Evolutionary conservation across 148 eudicot genomes (phyloP).

Genomic region (Chenopodium quinoa): DNA sequence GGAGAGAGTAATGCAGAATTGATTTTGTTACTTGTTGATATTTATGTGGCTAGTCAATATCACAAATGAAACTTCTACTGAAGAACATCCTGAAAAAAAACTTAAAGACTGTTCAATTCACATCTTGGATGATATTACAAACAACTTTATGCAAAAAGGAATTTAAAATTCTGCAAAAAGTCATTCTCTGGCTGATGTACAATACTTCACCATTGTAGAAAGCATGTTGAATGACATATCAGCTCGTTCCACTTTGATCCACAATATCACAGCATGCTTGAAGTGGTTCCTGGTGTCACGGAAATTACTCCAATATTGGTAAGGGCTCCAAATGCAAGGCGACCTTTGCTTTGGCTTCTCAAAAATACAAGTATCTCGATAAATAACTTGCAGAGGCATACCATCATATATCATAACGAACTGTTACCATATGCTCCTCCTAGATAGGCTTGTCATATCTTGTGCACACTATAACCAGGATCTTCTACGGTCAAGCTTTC

Average conservation of each 20-base stretch:
- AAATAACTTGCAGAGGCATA: neutral
- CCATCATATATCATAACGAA: neutral
- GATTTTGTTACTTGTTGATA: too few species aligned
- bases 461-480: constrained; percentile 61
- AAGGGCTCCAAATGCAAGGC: neutral
- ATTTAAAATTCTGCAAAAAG: neutral
- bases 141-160: neutral
- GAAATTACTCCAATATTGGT: neutral
- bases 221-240: neutral
- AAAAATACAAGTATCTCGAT: neutral
- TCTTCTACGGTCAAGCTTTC: constrained; percentile 65
- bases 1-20: too few species aligned
- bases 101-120: neutral
- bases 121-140: neutral
- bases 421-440: neutral
- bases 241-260: neutral
- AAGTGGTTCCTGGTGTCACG: neutral
- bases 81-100: neutral
- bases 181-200: neutral
- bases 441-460: constrained; percentile 38
- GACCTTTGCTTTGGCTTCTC: neutral
- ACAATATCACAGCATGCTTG: neutral
- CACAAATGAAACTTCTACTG: neutral
- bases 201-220: neutral
- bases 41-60: neutral